Evolutionary conservation across 73 alveolate genomes (phyloP).

Genomic region (Tetrahymena elliotti): DNA sequence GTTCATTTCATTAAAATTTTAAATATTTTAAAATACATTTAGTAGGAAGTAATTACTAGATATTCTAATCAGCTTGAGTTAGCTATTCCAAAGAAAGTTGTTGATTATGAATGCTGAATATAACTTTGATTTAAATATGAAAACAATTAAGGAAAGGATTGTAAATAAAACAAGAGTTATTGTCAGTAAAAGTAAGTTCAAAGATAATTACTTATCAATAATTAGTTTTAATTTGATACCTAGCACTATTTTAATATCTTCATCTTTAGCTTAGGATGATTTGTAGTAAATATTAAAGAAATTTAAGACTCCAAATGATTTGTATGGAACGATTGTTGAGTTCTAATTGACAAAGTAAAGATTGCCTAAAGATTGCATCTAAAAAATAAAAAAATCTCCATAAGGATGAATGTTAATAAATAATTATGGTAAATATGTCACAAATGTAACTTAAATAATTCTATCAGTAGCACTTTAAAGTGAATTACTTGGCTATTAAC

Average conservation of each 20-base stretch:
- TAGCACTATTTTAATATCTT: not conserved
- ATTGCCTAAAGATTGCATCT: not conserved
- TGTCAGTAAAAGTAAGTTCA: not conserved
- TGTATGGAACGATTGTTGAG: not conserved
- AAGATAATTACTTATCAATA: not conserved
- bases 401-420: not conserved
- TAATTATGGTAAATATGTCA: not conserved
- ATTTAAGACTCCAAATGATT: not conserved
- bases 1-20: not conserved
- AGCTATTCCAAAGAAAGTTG: not conserved
- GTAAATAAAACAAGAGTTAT: not conserved
- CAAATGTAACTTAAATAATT: no score
- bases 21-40: no score
- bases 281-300: no score
- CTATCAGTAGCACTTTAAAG: not conserved
- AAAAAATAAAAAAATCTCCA: not conserved
- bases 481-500: not conserved
- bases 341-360: not conserved
- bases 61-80: not conserved
- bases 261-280: not conserved
- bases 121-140: no score
- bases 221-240: not conserved
- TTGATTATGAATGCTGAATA: not conserved
- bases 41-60: not conserved
- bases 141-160: not conserved